phyloP scores from a whole-genome alignment of 495 filamentous ascomycete genomes.

The Niebla homalea region DNA sequence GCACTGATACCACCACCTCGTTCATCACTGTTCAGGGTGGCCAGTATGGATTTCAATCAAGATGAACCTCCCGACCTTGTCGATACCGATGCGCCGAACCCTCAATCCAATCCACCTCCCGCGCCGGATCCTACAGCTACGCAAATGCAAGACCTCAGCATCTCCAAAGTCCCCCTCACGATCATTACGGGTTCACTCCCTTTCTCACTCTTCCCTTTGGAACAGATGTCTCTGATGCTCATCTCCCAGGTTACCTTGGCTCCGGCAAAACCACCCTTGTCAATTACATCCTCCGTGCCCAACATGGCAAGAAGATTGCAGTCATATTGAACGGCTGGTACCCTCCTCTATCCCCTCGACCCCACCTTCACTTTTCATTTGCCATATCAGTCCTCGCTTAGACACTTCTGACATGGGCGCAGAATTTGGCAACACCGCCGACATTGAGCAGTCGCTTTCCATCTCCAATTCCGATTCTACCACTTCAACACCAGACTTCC shows the following conservation, averaged over 20 bases:
- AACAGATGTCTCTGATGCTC: not conserved
- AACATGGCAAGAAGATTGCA: slow-evolving; percentile 93
- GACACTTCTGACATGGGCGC: not conserved
- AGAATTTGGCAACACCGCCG: slow-evolving; percentile 80
- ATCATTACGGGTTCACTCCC: slow-evolving; percentile 66
- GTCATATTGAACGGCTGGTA: slow-evolving; percentile 85
- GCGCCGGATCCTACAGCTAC: slow-evolving; percentile 17
- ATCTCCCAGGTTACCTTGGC: slow-evolving; percentile 58
- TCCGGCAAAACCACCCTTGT: slow-evolving; percentile 91
- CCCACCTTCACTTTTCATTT: not conserved
- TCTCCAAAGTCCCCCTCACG: slow-evolving; percentile 72
- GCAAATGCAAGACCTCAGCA: slow-evolving; percentile 33
- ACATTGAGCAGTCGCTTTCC: slow-evolving; percentile 34
- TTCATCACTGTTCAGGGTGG: not conserved
- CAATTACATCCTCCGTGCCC: slow-evolving; percentile 86
- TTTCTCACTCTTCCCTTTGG: not conserved
- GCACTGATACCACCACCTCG: not conserved
- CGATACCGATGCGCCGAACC: slow-evolving; percentile 30
- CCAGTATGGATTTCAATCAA: slow-evolving; percentile 24
- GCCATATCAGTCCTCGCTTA: not conserved
- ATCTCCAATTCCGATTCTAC: not conserved
- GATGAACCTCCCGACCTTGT: slow-evolving; percentile 66
- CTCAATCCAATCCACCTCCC: slow-evolving; percentile 5
- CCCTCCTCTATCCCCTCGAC: slow-evolving; percentile 3
- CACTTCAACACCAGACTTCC: slow-evolving; percentile 49